Percentiles rank a stretch among this genome's conserved stretches.
Conservation (phyloP, 352 stramenopile genomes). For the Phytophthora podocarpi region DNA sequence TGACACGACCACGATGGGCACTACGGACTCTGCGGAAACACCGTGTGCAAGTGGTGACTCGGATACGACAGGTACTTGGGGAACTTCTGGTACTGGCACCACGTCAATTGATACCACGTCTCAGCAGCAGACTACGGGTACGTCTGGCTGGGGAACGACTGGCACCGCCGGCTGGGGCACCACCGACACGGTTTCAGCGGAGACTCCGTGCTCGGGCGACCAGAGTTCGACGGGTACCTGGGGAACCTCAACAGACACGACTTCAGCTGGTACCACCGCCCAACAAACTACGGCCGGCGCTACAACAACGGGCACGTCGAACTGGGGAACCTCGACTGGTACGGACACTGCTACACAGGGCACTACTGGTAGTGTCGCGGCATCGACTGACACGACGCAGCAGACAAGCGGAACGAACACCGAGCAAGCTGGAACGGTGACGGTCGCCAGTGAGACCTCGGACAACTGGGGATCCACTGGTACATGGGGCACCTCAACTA, state of each 20-base stretch:
- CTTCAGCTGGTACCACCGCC: too few relatives aligned
- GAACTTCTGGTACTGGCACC: background rate
- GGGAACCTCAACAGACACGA: conserved; percentile 8
- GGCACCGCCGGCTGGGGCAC: too few relatives aligned
- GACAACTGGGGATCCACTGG: too few relatives aligned
- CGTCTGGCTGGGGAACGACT: conserved; percentile 1
- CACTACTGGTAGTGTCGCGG: background rate
- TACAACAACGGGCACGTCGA: too few relatives aligned
- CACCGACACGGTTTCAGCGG: conserved; percentile 5
- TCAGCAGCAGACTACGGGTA: conserved; percentile 12
- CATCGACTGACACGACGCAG: conserved; percentile 14
- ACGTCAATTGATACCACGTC: conserved; percentile 13
- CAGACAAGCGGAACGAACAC: background rate
- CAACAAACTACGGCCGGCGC: too few relatives aligned
- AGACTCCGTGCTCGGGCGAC: conserved; percentile 23
- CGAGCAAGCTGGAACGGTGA: too few relatives aligned
- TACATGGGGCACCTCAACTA: background rate
- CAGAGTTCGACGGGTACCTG: conserved; percentile 17
- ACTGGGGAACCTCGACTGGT: too few relatives aligned
- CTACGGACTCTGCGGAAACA: too few relatives aligned
- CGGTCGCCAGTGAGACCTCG: too few relatives aligned
- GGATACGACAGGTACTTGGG: background rate
- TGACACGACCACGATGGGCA: conserved; percentile 6
- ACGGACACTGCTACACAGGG: too few relatives aligned
- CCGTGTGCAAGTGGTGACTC: too few relatives aligned